A percentile compares a stretch with the other conserved stretches of the same genome.
phyloP scores from a whole-genome alignment of 2,329 filamentous ascomycete species.

The Kalmusia sp. region DNA sequence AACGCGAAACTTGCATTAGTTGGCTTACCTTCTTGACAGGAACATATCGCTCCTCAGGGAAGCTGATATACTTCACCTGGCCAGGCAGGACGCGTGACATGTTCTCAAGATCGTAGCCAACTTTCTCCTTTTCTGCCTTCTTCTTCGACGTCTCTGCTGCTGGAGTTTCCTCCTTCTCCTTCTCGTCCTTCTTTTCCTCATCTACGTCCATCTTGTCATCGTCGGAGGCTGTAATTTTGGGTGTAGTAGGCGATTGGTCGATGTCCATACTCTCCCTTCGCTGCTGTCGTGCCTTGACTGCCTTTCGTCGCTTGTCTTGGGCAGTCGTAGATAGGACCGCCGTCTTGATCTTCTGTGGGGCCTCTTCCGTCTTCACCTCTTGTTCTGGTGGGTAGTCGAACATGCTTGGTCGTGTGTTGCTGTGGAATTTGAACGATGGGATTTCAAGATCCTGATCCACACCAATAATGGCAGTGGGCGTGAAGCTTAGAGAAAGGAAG shows the following conservation, averaged over 20 bases:
- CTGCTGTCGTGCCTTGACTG: conserved; percentile 91
- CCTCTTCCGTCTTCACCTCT: conserved; percentile 92
- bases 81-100: conserved; percentile 92
- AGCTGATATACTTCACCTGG: conserved; percentile 95
- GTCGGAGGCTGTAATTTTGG: conserved; percentile 66
- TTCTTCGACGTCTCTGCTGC: conserved; percentile 73
- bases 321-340: conserved; percentile 96
- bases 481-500: conserved; percentile 94
- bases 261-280: conserved; percentile 95
- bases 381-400: conserved; percentile 98
- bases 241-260: conserved; percentile 78
- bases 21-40: conserved; percentile 82
- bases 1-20: neutral
- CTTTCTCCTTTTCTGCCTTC: conserved; percentile 93
- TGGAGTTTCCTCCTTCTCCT: conserved; percentile 61
- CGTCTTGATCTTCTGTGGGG: conserved; percentile 91
- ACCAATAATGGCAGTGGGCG: conserved; percentile 94
- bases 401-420: conserved; percentile 89
- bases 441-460: conserved; percentile 94
- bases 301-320: conserved; percentile 92
- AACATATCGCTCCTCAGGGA: conserved; percentile 88
- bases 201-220: conserved; percentile 86
- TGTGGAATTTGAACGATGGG: conserved; percentile 93
- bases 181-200: conserved; percentile 55
- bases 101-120: conserved; percentile 95